Conservation (phyloP, 2,329 filamentous ascomycete genomes). For the Cladosporium sp. region DNA sequence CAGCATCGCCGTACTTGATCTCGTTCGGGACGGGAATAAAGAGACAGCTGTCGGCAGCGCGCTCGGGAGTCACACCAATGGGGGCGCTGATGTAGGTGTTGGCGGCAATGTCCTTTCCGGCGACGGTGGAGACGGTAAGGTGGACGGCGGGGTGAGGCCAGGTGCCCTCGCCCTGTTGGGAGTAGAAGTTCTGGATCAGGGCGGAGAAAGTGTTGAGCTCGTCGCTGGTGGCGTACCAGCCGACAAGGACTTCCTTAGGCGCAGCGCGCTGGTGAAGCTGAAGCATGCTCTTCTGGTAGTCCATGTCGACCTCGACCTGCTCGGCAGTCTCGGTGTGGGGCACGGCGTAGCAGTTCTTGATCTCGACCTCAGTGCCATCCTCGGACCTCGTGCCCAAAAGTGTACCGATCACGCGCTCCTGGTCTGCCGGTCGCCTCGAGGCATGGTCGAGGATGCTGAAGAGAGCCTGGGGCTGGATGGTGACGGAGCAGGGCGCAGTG, state of each 20-base stretch:
- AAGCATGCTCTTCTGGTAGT: slow-evolving; percentile 99
- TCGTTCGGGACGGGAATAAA: slow-evolving; percentile 98
- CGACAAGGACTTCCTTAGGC: slow-evolving; percentile 89
- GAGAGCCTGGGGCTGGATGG: slow-evolving; percentile 86
- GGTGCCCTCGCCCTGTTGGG: slow-evolving; percentile 92
- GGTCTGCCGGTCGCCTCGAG: slow-evolving; percentile 85
- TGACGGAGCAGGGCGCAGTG: slow-evolving; percentile 88
- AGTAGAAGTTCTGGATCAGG: slow-evolving; percentile 99
- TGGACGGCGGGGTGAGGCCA: slow-evolving; percentile 97
- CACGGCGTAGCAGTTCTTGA: slow-evolving; percentile 95
- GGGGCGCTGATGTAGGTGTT: slow-evolving; percentile 94
- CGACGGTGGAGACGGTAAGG: slow-evolving; percentile 87
- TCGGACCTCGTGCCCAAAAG: slow-evolving; percentile 90
- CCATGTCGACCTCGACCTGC: slow-evolving; percentile 99
- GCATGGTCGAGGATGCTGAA: slow-evolving; percentile 83
- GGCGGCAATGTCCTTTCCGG: slow-evolving; percentile 85
- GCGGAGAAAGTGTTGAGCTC: slow-evolving; percentile 98
- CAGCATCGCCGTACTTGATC: slow-evolving; percentile 81
- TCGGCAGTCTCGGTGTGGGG: slow-evolving; percentile 98
- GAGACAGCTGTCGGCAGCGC: slow-evolving; percentile 91
- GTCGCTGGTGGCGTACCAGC: slow-evolving; percentile 97
- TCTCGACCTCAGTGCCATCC: slow-evolving; percentile 95
- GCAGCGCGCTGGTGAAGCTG: slow-evolving; percentile 90
- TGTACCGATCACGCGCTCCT: slow-evolving; percentile 94
- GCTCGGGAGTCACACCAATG: slow-evolving; percentile 91